Percentiles rank a stretch among this genome's conserved stretches.
These are phyloP conservation scores for Phaeoacremonium minimum DNA, from an alignment of 2,329 filamentous ascomycete genomes.

Conservation along the genomic window DNA sequence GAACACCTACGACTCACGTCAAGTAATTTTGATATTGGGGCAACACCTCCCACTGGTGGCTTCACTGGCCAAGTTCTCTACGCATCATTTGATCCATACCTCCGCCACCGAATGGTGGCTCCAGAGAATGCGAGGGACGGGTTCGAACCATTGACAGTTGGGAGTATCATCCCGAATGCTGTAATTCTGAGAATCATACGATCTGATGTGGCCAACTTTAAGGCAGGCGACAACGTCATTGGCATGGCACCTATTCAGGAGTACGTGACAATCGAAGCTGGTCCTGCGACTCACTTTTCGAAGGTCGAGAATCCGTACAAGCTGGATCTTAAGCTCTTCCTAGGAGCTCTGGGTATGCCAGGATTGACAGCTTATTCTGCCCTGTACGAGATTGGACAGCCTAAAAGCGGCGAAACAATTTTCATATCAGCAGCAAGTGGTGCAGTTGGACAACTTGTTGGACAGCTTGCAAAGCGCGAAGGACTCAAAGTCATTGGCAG, in stretches of 20 bases:
- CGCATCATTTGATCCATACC: neutral
- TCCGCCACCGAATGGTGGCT: neutral
- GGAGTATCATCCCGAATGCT: neutral
- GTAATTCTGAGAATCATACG: neutral
- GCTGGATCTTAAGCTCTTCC: neutral
- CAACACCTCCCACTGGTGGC: neutral
- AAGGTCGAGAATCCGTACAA: neutral
- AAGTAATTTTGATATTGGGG: neutral
- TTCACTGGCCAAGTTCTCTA: neutral
- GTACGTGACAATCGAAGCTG: neutral
- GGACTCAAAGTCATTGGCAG: conserved; percentile 44
- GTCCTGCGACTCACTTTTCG: neutral
- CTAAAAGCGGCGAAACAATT: conserved; percentile 53
- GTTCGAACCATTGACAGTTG: neutral
- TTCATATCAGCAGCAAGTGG: neutral
- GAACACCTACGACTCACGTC: neutral
- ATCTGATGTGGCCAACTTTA: neutral
- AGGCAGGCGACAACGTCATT: neutral
- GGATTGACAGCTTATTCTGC: conserved; percentile 69
- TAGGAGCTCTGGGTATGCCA: conserved; percentile 30
- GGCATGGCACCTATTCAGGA: neutral
- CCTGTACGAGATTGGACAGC: conserved; percentile 59
- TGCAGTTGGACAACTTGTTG: conserved; percentile 42
- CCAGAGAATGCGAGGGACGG: neutral
- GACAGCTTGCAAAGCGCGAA: conserved; percentile 60